phyloP scores from a whole-genome alignment of 257 asterid genomes.

The Jacaranda mimosifolia region DNA sequence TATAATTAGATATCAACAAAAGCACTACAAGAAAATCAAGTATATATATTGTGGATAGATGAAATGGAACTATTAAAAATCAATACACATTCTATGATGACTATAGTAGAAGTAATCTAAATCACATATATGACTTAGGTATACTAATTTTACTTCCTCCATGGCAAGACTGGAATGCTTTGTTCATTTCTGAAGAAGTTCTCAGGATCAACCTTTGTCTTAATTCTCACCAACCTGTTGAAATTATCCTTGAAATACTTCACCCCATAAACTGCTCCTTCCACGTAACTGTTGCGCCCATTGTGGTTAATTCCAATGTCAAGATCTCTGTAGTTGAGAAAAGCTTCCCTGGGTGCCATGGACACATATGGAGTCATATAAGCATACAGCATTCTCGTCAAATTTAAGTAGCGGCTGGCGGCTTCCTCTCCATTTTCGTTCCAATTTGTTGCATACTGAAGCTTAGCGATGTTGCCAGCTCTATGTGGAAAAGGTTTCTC shows the following conservation, averaged over 20 bases:
- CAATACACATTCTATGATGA: neutral
- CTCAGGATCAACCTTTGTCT: constrained; percentile 51
- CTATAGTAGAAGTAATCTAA: neutral
- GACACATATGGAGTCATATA: constrained; percentile 59
- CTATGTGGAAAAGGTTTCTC: constrained; percentile 57
- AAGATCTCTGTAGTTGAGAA: constrained; percentile 55
- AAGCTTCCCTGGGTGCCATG: constrained; percentile 48
- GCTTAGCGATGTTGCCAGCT: constrained; percentile 53
- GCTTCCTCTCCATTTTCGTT: constrained; percentile 48
- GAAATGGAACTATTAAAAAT: neutral
- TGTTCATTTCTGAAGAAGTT: constrained; percentile 55
- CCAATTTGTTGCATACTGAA: constrained; percentile 59
- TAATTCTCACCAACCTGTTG: constrained; percentile 52
- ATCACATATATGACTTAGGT: neutral
- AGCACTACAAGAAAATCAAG: neutral
- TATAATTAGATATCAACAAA: neutral
- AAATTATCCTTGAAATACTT: constrained; percentile 53
- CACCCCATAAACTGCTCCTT: constrained; percentile 53
- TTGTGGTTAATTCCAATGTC: constrained; percentile 50
- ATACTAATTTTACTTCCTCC: constrained; percentile 31
- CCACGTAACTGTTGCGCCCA: constrained; percentile 42
- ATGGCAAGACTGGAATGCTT: constrained; percentile 51
- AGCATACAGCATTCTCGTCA: constrained; percentile 37
- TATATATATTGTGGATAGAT: neutral
- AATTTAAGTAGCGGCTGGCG: constrained; percentile 28